Base-by-base conservation (phyloP, 1,284 basidiomycete genomes). In the Apiotrichum brassicae region DNA sequence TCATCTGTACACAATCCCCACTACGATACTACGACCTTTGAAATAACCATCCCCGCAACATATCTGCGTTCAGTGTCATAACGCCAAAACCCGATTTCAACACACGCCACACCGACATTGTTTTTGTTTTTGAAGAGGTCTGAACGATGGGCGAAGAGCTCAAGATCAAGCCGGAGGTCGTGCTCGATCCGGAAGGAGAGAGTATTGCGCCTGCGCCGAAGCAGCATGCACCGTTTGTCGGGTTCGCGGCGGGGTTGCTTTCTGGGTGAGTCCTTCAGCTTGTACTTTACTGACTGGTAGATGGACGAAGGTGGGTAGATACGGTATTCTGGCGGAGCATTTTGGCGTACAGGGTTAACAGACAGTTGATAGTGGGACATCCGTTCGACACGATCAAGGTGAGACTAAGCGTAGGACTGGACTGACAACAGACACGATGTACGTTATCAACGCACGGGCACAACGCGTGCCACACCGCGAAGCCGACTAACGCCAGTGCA, bases 301-400 rank as follows among this genome's bases (percentile, higher is more conserved):
- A 24, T 64, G 59, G 61, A 64, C 61, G 8, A 62, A 64, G 52
- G 59, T 61, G 38, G 13, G 45, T 38, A 30, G 28, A 8, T 30
- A 30, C 28, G 23, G 32, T n/a, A n/a, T n/a, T n/a, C n/a, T n/a
- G n/a, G n/a, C n/a, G n/a, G n/a, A n/a, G n/a, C n/a, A n/a, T n/a
- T n/a, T n/a, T n/a, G n/a, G n/a, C n/a, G n/a, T 24, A 26, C 43
- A 49, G 47, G n/a, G n/a, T n/a, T n/a, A n/a, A n/a, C n/a, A n/a
- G n/a, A n/a, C n/a, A 50, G 46, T 47, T 68, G 48, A 48, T 56
- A 12, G 58, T 62, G n/a, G 70, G 69, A 6, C 71, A 72, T 52
- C 71, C 71, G 4, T 71, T 71, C 43, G 69, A 71, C 50, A 70
- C 69, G 2, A 62, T 70, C 53, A 71, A 71, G 51, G 65, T 66